A percentile compares a stretch with the other conserved stretches of the same genome.
These are phyloP conservation scores for Russula sp. DNA, from an alignment of 768 basidiomycete species.

Conservation along the genomic window DNA sequence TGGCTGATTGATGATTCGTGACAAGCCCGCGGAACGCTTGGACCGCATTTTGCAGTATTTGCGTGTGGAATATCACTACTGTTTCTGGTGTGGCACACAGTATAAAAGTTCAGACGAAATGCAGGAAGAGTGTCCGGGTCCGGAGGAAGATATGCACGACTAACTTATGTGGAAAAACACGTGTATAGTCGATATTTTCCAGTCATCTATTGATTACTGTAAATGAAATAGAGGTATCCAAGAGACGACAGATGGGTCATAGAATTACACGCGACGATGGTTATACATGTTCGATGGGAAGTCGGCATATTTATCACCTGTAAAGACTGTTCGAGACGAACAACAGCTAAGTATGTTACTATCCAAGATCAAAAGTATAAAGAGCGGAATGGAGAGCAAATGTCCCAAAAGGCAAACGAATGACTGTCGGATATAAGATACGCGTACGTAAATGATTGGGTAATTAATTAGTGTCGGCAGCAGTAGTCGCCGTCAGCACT, in stretches of 20 bases:
- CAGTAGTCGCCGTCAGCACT: conserved; percentile 8
- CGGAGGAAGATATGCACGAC: conserved; percentile 76
- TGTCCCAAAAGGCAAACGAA: conserved; percentile 16
- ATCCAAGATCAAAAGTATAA: neutral
- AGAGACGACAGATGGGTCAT: conserved; percentile 10
- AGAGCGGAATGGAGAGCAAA: conserved; percentile 13
- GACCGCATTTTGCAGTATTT: conserved; percentile 68
- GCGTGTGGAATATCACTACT: conserved; percentile 68
- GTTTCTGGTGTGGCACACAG: conserved; percentile 85
- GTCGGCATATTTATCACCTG: conserved; percentile 5
- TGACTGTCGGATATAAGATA: neutral
- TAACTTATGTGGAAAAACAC: conserved; percentile 41
- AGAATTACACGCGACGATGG: conserved; percentile 21
- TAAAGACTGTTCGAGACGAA: conserved; percentile 20
- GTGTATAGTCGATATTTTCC: neutral
- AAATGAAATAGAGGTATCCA: conserved; percentile 12
- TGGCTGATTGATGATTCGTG: neutral
- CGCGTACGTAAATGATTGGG: neutral
- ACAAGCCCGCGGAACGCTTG: conserved; percentile 69
- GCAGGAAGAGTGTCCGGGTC: conserved; percentile 65
- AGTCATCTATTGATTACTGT: conserved; percentile 2
- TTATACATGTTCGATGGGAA: conserved; percentile 22
- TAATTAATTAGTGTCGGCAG: conserved; percentile 5
- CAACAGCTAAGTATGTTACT: conserved; percentile 16
- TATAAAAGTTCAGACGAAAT: conserved; percentile 64